Percentiles rank a stretch among this genome's conserved stretches.
These are phyloP conservation scores for Bathelium albidoporum DNA, from an alignment of 495 filamentous ascomycete species.

Conservation along the genomic window DNA sequence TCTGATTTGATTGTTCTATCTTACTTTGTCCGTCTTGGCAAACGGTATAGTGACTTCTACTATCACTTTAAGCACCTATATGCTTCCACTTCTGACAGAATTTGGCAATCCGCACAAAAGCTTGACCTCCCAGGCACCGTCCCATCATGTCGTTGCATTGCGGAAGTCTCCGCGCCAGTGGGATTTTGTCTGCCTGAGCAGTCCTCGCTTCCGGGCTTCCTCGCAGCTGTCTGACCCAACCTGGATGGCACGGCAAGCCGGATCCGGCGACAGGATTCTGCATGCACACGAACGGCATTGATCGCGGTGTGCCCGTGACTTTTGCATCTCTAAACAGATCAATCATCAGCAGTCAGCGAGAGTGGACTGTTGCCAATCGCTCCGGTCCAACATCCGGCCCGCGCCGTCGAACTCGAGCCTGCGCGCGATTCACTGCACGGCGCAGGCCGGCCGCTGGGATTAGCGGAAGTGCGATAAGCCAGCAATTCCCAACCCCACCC, in stretches of 20 bases:
- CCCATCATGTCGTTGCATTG: not conserved
- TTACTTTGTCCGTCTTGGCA: not conserved
- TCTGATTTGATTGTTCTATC: too few relatives aligned
- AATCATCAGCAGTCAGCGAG: not conserved
- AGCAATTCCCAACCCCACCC: too few relatives aligned
- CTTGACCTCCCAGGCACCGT: not conserved
- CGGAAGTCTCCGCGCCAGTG: not conserved
- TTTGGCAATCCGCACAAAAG: too few relatives aligned
- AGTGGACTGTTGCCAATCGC: not conserved
- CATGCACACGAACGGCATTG: too few relatives aligned
- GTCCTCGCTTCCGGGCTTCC: not conserved
- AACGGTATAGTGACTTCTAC: too few relatives aligned
- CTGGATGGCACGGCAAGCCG: not conserved
- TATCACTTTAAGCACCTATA: too few relatives aligned
- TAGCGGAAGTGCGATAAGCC: not conserved
- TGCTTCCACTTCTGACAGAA: too few relatives aligned
- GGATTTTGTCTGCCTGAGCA: not conserved
- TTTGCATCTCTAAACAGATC: not conserved
- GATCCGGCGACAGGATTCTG: too few relatives aligned
- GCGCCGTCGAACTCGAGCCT: not conserved
- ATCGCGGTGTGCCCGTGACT: not conserved
- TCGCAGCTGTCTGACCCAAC: not conserved
- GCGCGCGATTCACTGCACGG: not conserved
- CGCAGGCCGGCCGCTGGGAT: not conserved
- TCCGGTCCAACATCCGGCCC: not conserved